Base-by-base conservation (phyloP, 2,329 filamentous ascomycete species). In the Penicillium sp. region DNA sequence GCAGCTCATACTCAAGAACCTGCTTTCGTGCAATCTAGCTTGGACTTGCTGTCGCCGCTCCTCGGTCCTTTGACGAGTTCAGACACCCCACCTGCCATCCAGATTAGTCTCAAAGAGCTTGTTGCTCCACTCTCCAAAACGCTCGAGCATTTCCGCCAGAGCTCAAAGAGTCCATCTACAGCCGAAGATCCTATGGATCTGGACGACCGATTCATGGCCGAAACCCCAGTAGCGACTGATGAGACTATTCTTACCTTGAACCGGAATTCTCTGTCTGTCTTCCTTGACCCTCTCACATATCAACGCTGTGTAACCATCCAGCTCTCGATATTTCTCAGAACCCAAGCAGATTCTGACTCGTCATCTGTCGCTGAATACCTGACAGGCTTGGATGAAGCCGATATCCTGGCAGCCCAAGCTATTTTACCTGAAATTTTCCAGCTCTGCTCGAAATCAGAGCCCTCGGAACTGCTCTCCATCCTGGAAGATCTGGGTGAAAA, bases 401-500 rank as follows among this genome's bases (percentile, higher is more conserved):
- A 78, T 47, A 67, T 78, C 36, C 57, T 79, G 43, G 68, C 71
- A 33, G 69, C 71, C 2, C 68, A 70, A 54, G 59, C 60, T n/a
- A 58, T 69, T 55, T 60, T 72, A 29, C 71, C 66, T 34, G 60
- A 62, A 53, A 56, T 71, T n/a, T 78, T 71, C 58, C 58, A 50
- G 54, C 64, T 50, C 41, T 73, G 62, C 50, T 69, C 65, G 47
- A 54, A 34, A 23, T 65, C 75, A 49, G 60, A 68, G 5, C 68
- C 71, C 41, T 57, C 66, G 31, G 76, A 78, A 49, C 69, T 78
- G 15, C 73, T 79, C 23, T 68, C 65, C 5, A 63, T 85, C 6
- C 69, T 85, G 13, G 76, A 78, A 50, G 70, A 77, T 58, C 65
- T 83, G 38, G 81, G 75, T 21, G 76, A 81, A 51, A 73, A 74